Evolutionary conservation across 164 flowering plant genomes (phyloP).

Genomic region (Cinnamomum micranthum): DNA sequence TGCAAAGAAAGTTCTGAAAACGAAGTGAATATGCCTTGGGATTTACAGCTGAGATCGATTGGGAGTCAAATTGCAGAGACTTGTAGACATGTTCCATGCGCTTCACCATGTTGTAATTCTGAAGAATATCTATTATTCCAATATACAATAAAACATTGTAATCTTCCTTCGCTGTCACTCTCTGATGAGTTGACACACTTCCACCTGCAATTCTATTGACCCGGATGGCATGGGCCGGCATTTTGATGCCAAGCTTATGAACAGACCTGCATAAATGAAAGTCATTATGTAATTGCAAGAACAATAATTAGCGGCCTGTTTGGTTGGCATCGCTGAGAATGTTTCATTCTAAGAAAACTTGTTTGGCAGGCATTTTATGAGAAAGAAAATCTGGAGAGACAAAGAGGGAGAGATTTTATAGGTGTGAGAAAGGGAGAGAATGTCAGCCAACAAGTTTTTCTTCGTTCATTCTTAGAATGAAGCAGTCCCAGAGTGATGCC

Average conservation of each 20-base stretch:
- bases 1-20: slow-evolving; percentile 30
- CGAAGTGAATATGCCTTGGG: slow-evolving; percentile 28
- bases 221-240: slow-evolving; percentile 31
- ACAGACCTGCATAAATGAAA: slow-evolving; percentile 18
- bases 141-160: slow-evolving; percentile 30
- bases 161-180: slow-evolving; percentile 1
- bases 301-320: too few relatives aligned
- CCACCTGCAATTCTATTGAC: slow-evolving; percentile 5
- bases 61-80: slow-evolving; percentile 31
- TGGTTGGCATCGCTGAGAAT: background rate
- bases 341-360: background rate
- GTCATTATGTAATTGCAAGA: background rate
- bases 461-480: too few relatives aligned
- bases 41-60: slow-evolving; percentile 37
- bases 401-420: too few relatives aligned
- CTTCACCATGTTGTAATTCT: slow-evolving; percentile 36
- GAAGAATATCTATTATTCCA: slow-evolving; percentile 43
- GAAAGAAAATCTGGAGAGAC: too few relatives aligned
- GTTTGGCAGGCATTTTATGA: background rate
- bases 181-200: slow-evolving; percentile 4
- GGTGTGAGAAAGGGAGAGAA: background rate
- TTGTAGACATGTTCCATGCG: slow-evolving; percentile 41
- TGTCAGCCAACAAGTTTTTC: background rate
- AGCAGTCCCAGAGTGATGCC: too few relatives aligned
- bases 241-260: slow-evolving; percentile 25